Evolutionary conservation across 2,329 filamentous ascomycete species (phyloP).

Genomic region (Thelonectria olida): DNA sequence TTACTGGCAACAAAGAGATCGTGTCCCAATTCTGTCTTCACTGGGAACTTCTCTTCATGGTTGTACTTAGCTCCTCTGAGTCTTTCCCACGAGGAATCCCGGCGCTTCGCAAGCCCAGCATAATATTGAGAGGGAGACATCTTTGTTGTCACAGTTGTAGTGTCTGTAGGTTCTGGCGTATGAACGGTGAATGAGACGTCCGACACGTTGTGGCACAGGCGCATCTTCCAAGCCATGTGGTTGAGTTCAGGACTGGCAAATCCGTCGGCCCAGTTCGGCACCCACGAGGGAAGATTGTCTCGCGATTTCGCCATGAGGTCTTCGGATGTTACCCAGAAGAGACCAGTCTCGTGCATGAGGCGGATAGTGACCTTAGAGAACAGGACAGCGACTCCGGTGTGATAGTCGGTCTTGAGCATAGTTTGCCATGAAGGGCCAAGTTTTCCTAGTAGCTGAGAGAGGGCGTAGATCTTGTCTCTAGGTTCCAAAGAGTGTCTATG

Average conservation of each 20-base stretch:
- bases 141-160: not conserved
- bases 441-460: slow-evolving; percentile 24
- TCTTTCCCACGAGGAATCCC: not conserved
- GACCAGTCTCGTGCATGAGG: slow-evolving; percentile 30
- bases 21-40: not conserved
- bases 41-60: not conserved
- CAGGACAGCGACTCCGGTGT: slow-evolving; percentile 11
- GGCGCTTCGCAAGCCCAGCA: not conserved
- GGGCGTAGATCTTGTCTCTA: slow-evolving; percentile 29
- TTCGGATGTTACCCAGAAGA: slow-evolving; percentile 32
- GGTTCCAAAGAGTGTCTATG: slow-evolving; percentile 28
- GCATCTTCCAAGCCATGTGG: slow-evolving; percentile 25
- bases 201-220: slow-evolving; percentile 31
- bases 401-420: slow-evolving; percentile 17
- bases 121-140: slow-evolving; percentile 23
- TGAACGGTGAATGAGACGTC: slow-evolving; percentile 4
- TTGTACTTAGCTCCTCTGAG: slow-evolving; percentile 1
- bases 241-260: slow-evolving; percentile 17
- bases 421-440: not conserved
- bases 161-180: not conserved
- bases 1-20: not conserved
- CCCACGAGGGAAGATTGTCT: slow-evolving; percentile 33
- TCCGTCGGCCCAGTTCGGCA: slow-evolving; percentile 32
- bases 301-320: slow-evolving; percentile 28
- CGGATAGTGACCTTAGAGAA: slow-evolving; percentile 21